These are phyloP conservation scores for Starmera pachycereana DNA, from an alignment of 805 yeast genomes.

Conservation along the genomic window DNA sequence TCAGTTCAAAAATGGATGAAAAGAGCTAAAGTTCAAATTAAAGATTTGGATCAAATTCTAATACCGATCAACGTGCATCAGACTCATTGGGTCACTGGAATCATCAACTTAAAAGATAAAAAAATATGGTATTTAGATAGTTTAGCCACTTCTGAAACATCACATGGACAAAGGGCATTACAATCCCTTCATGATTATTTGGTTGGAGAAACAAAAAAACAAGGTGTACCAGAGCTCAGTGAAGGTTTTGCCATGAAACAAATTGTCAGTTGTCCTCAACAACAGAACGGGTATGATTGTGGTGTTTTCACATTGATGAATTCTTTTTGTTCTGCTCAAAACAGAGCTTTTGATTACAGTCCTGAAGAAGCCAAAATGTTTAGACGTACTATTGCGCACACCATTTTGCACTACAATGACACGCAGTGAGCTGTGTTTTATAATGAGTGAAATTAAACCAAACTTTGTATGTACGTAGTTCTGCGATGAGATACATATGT, in stretches of 20 bases:
- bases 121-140: slow-evolving; percentile 74
- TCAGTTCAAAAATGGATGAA: slow-evolving; percentile 84
- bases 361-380: slow-evolving; percentile 62
- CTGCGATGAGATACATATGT: too few relatives aligned
- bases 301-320: slow-evolving; percentile 88
- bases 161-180: slow-evolving; percentile 28
- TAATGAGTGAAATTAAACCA: too few relatives aligned
- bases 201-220: slow-evolving; percentile 52
- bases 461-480: too few relatives aligned
- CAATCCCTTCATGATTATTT: slow-evolving; percentile 49
- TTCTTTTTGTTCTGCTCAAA: slow-evolving; percentile 50
- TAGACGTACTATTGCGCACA: slow-evolving; percentile 35
- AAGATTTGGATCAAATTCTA: slow-evolving; percentile 52
- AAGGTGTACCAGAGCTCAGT: slow-evolving; percentile 22
- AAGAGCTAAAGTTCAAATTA: slow-evolving; percentile 58
- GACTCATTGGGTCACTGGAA: slow-evolving; percentile 89
- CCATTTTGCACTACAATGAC: slow-evolving; percentile 6
- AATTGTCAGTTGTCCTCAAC: slow-evolving; percentile 59
- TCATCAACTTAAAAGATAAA: slow-evolving; percentile 50
- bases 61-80: slow-evolving; percentile 79
- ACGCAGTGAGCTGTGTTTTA: background rate
- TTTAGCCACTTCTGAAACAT: slow-evolving; percentile 33
- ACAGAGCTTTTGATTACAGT: slow-evolving; percentile 38
- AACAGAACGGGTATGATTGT: slow-evolving; percentile 85
- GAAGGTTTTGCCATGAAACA: slow-evolving; percentile 22